Percentiles rank a stretch among this genome's conserved stretches.
These are phyloP conservation scores for Ocimum tenuiflorum DNA, from an alignment of 257 asterid genomes.

Conservation along the genomic window DNA sequence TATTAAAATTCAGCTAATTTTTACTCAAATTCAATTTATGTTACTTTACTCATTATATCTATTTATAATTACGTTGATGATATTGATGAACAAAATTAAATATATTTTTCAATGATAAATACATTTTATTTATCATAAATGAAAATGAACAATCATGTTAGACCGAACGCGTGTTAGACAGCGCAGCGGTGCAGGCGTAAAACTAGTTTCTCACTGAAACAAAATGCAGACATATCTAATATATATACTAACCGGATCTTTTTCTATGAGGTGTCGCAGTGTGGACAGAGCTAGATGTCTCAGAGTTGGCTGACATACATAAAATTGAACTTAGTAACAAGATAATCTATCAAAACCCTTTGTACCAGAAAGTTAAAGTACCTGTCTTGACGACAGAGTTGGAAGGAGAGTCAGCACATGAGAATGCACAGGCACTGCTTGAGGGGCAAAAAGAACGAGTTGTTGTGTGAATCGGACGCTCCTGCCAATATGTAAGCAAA, in stretches of 20 bases:
- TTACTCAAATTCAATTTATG: too few species aligned
- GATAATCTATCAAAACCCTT: constrained; percentile 5
- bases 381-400: constrained; percentile 94
- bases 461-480: constrained; percentile 92
- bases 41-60: too few species aligned
- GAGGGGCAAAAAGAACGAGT: constrained; percentile 97
- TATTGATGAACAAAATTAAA: too few species aligned
- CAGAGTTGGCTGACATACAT: constrained; percentile 72
- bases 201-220: too few species aligned
- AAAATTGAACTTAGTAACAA: constrained; percentile 26
- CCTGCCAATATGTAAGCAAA: constrained; percentile 42
- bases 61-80: too few species aligned
- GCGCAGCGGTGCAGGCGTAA: too few species aligned
- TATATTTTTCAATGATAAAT: too few species aligned
- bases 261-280: constrained; percentile 92
- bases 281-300: constrained; percentile 90
- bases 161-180: too few species aligned
- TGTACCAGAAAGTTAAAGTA: constrained; percentile 23
- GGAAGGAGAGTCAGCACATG: constrained; percentile 92
- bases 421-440: constrained; percentile 88
- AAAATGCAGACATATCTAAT: constrained; percentile 6
- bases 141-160: too few species aligned
- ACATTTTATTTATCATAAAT: too few species aligned
- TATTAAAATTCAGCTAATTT: too few species aligned
- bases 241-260: constrained; percentile 81